Evolutionary conservation across 2,329 filamentous ascomycete genomes (phyloP).

Genomic region (Nigrograna mackinnonii): DNA sequence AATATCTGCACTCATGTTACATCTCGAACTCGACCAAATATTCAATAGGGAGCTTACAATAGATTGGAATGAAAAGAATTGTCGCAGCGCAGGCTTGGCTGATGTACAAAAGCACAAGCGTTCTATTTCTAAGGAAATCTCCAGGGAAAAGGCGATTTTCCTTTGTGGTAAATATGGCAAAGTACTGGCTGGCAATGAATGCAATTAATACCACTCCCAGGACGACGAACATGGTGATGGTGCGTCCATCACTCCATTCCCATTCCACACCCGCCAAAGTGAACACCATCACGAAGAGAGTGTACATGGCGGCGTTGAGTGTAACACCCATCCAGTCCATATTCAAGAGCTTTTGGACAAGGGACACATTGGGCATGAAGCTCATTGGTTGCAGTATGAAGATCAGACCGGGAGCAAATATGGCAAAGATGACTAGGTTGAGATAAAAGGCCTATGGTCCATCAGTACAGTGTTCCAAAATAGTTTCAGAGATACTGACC

Average conservation of each 20-base stretch:
- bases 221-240: constrained; percentile 52
- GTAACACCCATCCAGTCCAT: constrained; percentile 44
- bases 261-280: background rate
- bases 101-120: background rate
- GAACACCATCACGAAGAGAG: constrained; percentile 52
- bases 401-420: constrained; percentile 38
- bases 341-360: constrained; percentile 3
- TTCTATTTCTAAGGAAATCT: background rate
- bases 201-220: constrained; percentile 43
- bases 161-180: background rate
- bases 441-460: constrained; percentile 52
- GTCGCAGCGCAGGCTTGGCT: constrained; percentile 20
- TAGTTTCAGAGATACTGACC: background rate
- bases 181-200: background rate
- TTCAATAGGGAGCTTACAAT: constrained; percentile 9
- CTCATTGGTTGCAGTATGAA: constrained; percentile 9
- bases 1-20: constrained; percentile 8
- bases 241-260: constrained; percentile 21
- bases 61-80: constrained; percentile 11
- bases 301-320: constrained; percentile 47
- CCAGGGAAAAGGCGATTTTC: background rate
- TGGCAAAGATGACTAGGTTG: constrained; percentile 55
- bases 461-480: background rate
- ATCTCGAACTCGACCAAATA: background rate
- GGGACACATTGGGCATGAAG: constrained; percentile 1